Percentiles rank a stretch among this genome's conserved stretches.
phyloP scores from a whole-genome alignment of 2,329 filamentous ascomycete genomes.

The Colletotrichum destructivum region DNA sequence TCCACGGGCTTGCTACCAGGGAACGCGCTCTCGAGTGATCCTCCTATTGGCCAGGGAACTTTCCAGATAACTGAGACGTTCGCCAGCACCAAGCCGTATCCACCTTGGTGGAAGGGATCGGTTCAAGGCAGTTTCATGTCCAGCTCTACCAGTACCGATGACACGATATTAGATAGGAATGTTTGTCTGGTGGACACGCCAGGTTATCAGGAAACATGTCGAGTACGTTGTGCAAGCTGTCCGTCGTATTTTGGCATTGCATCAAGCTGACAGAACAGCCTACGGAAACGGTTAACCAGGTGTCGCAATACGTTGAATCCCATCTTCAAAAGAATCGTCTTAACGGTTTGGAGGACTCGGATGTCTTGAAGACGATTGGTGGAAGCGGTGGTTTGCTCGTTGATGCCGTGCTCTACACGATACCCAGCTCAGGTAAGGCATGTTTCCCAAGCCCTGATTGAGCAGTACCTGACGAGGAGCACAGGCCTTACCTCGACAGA shows the following conservation, averaged over 20 bases:
- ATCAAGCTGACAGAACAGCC: conserved; percentile 44
- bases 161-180: conserved; percentile 89
- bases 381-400: conserved; percentile 88
- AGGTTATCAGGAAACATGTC: conserved; percentile 69
- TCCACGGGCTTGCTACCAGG: conserved; percentile 23
- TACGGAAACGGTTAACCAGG: conserved; percentile 71
- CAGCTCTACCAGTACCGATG: conserved; percentile 66
- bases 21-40: conserved; percentile 4
- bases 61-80: conserved; percentile 76
- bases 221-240: conserved; percentile 57
- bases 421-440: conserved; percentile 75
- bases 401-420: conserved; percentile 87
- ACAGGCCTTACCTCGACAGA: conserved; percentile 59
- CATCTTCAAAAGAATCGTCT: conserved; percentile 75
- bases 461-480: conserved; percentile 57
- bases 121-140: conserved; percentile 73
- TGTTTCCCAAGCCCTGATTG: conserved; percentile 55
- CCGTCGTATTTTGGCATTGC: conserved; percentile 13
- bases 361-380: conserved; percentile 83
- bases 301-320: conserved; percentile 81
- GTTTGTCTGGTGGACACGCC: conserved; percentile 93
- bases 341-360: conserved; percentile 76
- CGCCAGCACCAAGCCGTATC: conserved; percentile 87
- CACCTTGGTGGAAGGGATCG: conserved; percentile 89
- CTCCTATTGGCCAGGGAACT: conserved; percentile 21